Percentiles rank a stretch among this genome's conserved stretches.
Evolutionary conservation across 169 alveolate genomes (phyloP).

Genomic region (Amoebophrya sp.): DNA sequence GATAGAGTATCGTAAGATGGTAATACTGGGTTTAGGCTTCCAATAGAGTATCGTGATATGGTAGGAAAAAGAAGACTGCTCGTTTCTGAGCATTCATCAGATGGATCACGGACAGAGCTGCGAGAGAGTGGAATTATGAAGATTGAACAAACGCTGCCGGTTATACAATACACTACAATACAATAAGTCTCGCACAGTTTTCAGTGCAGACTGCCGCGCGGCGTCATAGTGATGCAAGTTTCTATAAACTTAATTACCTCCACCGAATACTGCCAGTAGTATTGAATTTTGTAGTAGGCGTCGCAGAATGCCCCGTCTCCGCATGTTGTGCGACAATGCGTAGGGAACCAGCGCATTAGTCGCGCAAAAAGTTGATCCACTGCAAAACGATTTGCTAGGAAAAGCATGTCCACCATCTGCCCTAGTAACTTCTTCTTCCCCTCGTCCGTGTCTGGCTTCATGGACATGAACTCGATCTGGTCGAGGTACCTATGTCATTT

Average conservation of each 20-base stretch:
- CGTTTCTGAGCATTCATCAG: not conserved
- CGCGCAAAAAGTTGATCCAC: not conserved
- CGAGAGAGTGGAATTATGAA: not conserved
- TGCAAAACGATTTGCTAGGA: not conserved
- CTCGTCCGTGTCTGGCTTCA: conserved; percentile 18
- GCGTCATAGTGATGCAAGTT: no score
- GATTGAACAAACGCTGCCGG: no score
- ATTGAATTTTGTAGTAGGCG: conserved; percentile 12
- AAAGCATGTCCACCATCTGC: conserved; percentile 22
- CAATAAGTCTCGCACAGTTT: no score
- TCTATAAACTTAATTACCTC: no score
- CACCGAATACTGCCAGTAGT: not conserved
- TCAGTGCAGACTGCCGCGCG: no score
- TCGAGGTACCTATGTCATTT: not conserved
- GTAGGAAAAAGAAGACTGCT: not conserved
- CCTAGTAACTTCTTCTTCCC: not conserved
- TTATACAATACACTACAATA: no score
- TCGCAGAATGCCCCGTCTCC: not conserved
- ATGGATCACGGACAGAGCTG: not conserved
- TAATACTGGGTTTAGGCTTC: no score
- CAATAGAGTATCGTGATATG: no score
- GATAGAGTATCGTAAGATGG: no score
- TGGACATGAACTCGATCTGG: not conserved
- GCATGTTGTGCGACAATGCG: not conserved
- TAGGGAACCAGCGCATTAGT: not conserved